Base-by-base conservation (phyloP, 441 rosid genomes). In the Raphanus hybrid region DNA sequence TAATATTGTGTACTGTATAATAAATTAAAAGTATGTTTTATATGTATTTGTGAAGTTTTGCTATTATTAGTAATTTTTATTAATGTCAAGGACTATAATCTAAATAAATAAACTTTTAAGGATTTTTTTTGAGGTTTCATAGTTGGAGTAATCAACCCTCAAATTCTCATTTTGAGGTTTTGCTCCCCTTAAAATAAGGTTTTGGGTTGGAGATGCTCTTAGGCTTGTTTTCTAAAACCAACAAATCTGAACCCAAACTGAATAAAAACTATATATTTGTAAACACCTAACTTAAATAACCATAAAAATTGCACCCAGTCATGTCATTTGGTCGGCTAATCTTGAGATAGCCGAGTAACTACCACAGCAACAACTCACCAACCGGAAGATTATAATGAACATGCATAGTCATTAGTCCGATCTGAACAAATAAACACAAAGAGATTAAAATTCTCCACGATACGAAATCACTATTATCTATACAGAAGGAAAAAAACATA, bases 261-360 rank as follows among this genome's bases (percentile, higher is more conserved):
- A 55, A 55, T 57, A 20, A 57, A 43, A 67, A 10, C 50, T n/a
- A 59, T 32, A 23, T 15, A 43, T 37, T 15, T 26, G 26, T 45
- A 75, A 67, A 67, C 23, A 69, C 3, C 74, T 75, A 69, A 67
- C 20, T 45, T 20, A 5, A 35, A 69, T 14, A 41, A 61, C 27
- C 37, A 45, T n/a, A 29, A 5, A 6, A 27, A 20, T 41, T 15
- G 39, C n/a, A 45, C 26, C 20, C 9, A 68, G 18, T 86, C 81
- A 87, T 34, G 20, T 77, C 41, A 81, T 62, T 72, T 79, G 72
- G 54, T 76, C 27, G 8, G 82, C 87, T 72, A 92, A 82, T 81
- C 86, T 88, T 70, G 69, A 0, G 64, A 94, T 54, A 4, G 95
- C 82, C 58, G 97, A 80, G 77, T 88, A 87, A 41, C 96, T 92